These are phyloP conservation scores for Moricandia moricandioides DNA, from an alignment of 345 rosid species.

Conservation along the genomic window DNA sequence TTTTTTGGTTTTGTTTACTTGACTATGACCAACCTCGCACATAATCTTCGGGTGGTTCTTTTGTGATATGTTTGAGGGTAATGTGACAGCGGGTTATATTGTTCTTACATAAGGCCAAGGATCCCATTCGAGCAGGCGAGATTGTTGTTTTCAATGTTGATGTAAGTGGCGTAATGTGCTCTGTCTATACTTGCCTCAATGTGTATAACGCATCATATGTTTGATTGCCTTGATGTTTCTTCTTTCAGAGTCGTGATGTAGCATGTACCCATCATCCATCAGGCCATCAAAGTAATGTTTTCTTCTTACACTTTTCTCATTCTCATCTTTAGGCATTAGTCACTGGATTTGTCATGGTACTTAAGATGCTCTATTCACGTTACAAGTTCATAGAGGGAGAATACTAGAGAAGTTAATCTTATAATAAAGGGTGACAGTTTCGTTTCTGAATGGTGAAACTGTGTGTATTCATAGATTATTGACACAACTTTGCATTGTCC, in stretches of 20 bases:
- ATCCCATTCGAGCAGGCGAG: slow-evolving; percentile 88
- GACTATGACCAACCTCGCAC: no score
- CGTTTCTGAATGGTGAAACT: background rate
- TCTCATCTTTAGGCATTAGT: background rate
- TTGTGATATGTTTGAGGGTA: background rate
- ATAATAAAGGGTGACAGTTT: slow-evolving; percentile 76
- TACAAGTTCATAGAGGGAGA: slow-evolving; percentile 78
- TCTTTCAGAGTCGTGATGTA: slow-evolving; percentile 78
- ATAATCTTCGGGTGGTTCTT: no score
- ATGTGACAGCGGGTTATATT: slow-evolving; percentile 80
- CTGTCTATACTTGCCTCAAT: background rate
- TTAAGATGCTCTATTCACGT: background rate
- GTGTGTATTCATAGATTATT: background rate
- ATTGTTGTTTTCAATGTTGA: no score
- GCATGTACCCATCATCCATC: slow-evolving; percentile 74
- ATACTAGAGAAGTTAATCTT: slow-evolving; percentile 83
- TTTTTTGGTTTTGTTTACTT: background rate
- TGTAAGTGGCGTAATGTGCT: background rate
- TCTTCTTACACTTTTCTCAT: background rate
- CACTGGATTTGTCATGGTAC: background rate
- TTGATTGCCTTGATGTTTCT: slow-evolving; percentile 1
- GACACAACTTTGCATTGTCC: slow-evolving; percentile 26
- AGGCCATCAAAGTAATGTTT: slow-evolving; percentile 75
- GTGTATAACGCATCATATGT: background rate
- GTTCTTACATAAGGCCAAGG: slow-evolving; percentile 89